Conservation (phyloP, 352 stramenopile genomes). For the Phytophthora pseudosyringae region DNA sequence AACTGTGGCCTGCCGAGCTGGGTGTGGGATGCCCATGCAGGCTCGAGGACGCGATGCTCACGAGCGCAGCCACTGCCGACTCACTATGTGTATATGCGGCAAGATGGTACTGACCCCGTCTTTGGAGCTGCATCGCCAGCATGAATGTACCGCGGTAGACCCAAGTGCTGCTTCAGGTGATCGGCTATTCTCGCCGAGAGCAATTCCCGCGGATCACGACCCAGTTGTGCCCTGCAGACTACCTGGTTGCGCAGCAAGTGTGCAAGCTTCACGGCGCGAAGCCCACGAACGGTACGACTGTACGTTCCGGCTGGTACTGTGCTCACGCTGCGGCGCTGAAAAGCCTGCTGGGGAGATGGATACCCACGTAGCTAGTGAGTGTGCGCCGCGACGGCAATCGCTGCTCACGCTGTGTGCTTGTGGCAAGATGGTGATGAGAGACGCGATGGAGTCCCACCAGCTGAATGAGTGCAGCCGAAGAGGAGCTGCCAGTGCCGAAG, state of each 20-base stretch:
- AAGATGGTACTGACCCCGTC: constrained; percentile 73
- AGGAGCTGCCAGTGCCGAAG: not conserved
- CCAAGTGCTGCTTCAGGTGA: not conserved
- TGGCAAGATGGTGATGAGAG: constrained; percentile 67
- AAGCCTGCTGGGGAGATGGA: constrained; percentile 45
- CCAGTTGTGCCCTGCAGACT: constrained; percentile 22
- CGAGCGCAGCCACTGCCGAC: constrained; percentile 71
- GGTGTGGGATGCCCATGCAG: constrained; percentile 57
- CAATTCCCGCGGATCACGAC: constrained; percentile 11
- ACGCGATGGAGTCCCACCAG: constrained; percentile 57
- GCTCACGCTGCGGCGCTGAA: constrained; percentile 48
- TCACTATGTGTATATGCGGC: constrained; percentile 67
- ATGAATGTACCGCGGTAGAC: constrained; percentile 50
- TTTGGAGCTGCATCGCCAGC: constrained; percentile 58
- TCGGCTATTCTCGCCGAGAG: constrained; percentile 2
- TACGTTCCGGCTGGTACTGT: constrained; percentile 56
- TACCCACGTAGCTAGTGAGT: constrained; percentile 59
- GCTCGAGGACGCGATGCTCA: constrained; percentile 62
- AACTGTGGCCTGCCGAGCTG: constrained; percentile 54
- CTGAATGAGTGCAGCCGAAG: constrained; percentile 57
- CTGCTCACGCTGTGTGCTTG: constrained; percentile 61
- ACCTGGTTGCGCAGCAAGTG: constrained; percentile 13
- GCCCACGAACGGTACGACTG: constrained; percentile 35
- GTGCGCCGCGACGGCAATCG: constrained; percentile 26
- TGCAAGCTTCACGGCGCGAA: constrained; percentile 16